A percentile compares a stretch with the other conserved stretches of the same genome.
phyloP scores from a whole-genome alignment of 305 asterid genomes.

The Withania somnifera region DNA sequence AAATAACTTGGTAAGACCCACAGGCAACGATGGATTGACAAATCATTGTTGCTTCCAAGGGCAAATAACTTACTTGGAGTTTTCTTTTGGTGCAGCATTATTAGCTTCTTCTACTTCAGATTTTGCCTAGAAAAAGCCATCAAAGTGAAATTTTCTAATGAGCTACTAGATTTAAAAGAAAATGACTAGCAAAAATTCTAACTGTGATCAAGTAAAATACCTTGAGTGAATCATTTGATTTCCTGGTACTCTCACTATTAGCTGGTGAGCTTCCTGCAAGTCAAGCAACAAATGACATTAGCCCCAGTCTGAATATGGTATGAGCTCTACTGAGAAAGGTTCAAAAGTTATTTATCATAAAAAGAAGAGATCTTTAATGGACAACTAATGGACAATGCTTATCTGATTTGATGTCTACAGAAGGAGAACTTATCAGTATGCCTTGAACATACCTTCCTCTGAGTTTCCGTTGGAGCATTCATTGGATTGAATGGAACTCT shows the following conservation, averaged over 20 bases:
- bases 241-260: constrained; percentile 42
- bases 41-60: background rate
- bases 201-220: constrained; percentile 15
- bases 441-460: constrained; percentile 35
- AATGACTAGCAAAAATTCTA: background rate
- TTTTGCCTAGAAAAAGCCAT: constrained; percentile 19
- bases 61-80: constrained; percentile 46
- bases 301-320: background rate
- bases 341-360: background rate
- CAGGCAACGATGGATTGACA: background rate
- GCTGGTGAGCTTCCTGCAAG: constrained; percentile 25
- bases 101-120: constrained; percentile 36
- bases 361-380: background rate
- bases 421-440: background rate
- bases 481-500: constrained; percentile 47
- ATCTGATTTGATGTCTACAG: background rate
- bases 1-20: background rate
- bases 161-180: background rate
- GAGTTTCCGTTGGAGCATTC: constrained; percentile 22
- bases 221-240: constrained; percentile 31
- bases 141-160: background rate
- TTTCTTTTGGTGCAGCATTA: constrained; percentile 44
- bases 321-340: background rate
- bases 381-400: background rate
- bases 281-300: constrained; percentile 5